Evolutionary conservation across 441 rosid species (phyloP).

Genomic region (Geranium incanum): DNA sequence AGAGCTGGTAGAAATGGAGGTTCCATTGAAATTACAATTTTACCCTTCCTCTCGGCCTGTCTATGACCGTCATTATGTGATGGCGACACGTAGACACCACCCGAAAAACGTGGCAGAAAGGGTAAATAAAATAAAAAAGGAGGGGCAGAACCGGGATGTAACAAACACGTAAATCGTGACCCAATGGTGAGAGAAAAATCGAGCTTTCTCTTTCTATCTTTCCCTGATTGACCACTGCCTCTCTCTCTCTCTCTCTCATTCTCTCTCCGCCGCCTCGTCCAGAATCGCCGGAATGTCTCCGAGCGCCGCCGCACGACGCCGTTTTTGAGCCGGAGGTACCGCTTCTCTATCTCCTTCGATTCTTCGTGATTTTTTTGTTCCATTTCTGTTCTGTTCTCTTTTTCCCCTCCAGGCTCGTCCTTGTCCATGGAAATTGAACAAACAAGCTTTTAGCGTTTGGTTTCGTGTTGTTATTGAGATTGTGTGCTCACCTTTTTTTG

Average conservation of each 20-base stretch:
- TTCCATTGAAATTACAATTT: background rate
- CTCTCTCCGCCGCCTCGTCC: constrained; percentile 7
- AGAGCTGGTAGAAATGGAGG: background rate
- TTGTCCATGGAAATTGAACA: background rate
- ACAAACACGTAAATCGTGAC: constrained; percentile 4
- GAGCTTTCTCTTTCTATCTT: background rate
- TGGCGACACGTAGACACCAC: constrained; percentile 2
- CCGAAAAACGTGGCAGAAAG: background rate
- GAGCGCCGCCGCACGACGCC: constrained; percentile 5
- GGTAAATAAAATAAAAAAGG: background rate
- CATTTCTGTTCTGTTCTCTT: background rate
- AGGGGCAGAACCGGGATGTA: constrained; percentile 5
- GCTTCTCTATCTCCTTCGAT: background rate
- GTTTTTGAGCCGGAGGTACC: constrained; percentile 1
- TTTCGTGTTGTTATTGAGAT: background rate
- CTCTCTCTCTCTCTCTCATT: constrained; percentile 6
- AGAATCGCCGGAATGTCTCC: constrained; percentile 7
- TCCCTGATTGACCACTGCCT: constrained; percentile 8
- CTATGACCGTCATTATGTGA: background rate
- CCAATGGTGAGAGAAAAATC: constrained; percentile 11
- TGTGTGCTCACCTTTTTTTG: background rate
- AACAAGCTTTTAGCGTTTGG: background rate
- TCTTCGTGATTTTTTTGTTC: background rate
- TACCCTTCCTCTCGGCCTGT: background rate
- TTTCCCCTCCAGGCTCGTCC: background rate